Percentiles rank a stretch among this genome's conserved stretches.
Conservation (phyloP, 1,284 basidiomycete species). For the Tilletia caries region DNA sequence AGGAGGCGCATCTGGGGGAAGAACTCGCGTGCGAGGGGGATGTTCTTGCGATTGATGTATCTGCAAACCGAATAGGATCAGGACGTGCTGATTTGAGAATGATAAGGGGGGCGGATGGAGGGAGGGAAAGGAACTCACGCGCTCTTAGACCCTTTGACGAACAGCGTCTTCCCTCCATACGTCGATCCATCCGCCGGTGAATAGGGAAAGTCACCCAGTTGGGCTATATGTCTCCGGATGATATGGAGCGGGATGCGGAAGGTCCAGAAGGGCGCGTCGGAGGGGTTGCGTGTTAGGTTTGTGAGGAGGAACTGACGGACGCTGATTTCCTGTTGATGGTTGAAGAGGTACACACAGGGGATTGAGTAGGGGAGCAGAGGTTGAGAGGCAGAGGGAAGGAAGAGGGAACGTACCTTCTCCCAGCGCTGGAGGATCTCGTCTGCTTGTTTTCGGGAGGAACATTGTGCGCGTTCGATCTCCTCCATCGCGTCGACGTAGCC, state of each 20-base stretch:
- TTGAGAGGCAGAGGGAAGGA: no score
- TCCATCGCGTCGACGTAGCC: conserved; percentile 69
- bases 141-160: conserved; percentile 67
- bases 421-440: conserved; percentile 61
- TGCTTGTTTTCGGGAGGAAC: conserved; percentile 66
- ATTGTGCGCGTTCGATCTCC: conserved; percentile 62
- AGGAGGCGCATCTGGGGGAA: conserved; percentile 64
- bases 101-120: background rate
- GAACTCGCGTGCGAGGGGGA: conserved; percentile 62
- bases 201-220: conserved; percentile 72
- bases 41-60: conserved; percentile 69
- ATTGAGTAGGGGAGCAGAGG: background rate
- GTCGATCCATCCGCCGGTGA: conserved; percentile 56
- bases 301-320: conserved; percentile 77
- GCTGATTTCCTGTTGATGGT: conserved; percentile 59
- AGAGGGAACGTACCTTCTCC: background rate
- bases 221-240: conserved; percentile 63
- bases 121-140: conserved; percentile 60
- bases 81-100: no score
- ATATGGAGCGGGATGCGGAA: conserved; percentile 73
- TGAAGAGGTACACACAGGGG: no score
- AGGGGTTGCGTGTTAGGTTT: conserved; percentile 62
- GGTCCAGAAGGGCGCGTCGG: conserved; percentile 55
- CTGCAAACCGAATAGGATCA: conserved; percentile 48
- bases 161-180: conserved; percentile 67